phyloP scores from a whole-genome alignment of 2,329 filamentous ascomycete genomes.

The Amauroascus niger region DNA sequence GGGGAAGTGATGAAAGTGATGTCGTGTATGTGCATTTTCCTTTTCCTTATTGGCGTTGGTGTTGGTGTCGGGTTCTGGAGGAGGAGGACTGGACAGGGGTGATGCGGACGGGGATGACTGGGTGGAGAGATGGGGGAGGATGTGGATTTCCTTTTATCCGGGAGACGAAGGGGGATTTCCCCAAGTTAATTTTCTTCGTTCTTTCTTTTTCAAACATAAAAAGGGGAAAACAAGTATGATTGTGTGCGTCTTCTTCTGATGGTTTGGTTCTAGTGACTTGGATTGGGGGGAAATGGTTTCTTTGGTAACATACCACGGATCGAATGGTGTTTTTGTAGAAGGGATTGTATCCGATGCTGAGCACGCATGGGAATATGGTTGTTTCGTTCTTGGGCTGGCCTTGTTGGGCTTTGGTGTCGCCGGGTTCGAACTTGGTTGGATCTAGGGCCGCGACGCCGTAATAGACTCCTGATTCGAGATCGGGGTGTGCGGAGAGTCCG shows the following conservation, averaged over 20 bases:
- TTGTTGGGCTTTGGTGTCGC: slow-evolving; percentile 2
- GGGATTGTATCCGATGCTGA: slow-evolving; percentile 94
- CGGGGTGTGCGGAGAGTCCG: slow-evolving; percentile 52
- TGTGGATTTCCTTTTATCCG: slow-evolving; percentile 59
- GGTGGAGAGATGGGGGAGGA: slow-evolving; percentile 61
- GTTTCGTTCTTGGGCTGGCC: slow-evolving; percentile 10
- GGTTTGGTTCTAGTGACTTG: too few relatives aligned
- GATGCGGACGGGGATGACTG: slow-evolving; percentile 26
- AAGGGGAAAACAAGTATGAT: not conserved
- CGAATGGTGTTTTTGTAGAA: slow-evolving; percentile 89
- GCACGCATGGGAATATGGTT: slow-evolving; percentile 69
- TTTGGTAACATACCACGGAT: slow-evolving; percentile 58
- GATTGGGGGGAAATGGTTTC: too few relatives aligned
- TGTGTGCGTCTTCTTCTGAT: too few relatives aligned
- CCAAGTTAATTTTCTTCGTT: not conserved
- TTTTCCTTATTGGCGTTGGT: not conserved
- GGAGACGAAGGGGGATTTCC: too few relatives aligned
- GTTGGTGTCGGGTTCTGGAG: not conserved
- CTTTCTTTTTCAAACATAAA: not conserved
- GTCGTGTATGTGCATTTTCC: slow-evolving; percentile 20
- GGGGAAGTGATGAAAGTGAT: slow-evolving; percentile 35
- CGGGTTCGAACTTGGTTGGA: slow-evolving; percentile 32
- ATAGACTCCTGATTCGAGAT: slow-evolving; percentile 72
- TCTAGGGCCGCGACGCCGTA: slow-evolving; percentile 79
- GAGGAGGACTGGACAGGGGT: not conserved